Evolutionary conservation across 176 grass and related monocot species (phyloP).

Genomic region (Rhynchospora tenuis): DNA sequence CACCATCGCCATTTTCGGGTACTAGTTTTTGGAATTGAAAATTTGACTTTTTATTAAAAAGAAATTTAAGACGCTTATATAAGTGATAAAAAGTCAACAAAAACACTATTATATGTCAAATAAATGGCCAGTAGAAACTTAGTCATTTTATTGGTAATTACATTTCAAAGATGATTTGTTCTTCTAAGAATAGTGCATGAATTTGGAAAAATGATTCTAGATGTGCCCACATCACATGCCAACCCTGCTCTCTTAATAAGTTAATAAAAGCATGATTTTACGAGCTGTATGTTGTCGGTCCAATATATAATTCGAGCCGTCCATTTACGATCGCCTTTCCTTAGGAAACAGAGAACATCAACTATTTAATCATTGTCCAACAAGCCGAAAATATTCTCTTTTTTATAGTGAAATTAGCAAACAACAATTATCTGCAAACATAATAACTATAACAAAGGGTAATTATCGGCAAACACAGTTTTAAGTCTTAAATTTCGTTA

Average conservation of each 20-base stretch:
- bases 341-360: background rate
- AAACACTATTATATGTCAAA: background rate
- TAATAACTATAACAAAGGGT: too few species aligned
- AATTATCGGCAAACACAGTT: too few species aligned
- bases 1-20: background rate
- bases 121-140: background rate
- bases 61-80: background rate
- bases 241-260: background rate
- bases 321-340: conserved; percentile 11
- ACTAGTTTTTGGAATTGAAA: background rate
- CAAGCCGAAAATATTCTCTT: background rate
- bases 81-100: background rate
- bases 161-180: background rate
- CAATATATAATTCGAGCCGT: background rate
- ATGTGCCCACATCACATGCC: conserved; percentile 2
- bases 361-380: background rate
- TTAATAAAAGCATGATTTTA: background rate
- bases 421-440: too few species aligned
- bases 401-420: too few species aligned
- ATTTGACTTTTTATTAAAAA: background rate
- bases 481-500: too few species aligned
- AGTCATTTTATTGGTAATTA: background rate
- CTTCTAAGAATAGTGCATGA: background rate
- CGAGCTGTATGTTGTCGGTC: background rate
- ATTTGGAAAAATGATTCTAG: background rate